phyloP scores from a whole-genome alignment of 441 rosid genomes.

The Adansonia madagascariensis region DNA sequence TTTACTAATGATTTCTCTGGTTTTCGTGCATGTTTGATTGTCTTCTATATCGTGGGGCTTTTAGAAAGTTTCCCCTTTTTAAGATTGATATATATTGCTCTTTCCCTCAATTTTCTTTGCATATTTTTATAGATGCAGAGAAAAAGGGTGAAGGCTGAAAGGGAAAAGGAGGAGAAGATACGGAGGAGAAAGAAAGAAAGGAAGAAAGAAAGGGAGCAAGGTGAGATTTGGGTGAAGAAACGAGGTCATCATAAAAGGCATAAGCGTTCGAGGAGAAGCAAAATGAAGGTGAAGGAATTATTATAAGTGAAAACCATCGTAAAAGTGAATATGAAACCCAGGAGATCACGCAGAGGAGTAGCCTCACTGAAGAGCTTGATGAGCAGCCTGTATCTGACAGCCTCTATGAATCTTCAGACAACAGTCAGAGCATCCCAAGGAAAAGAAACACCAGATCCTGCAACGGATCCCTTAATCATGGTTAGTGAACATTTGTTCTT shows the following conservation, averaged over 20 bases:
- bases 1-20: background rate
- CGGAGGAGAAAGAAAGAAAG: conserved; percentile 12
- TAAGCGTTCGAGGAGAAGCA: conserved; percentile 7
- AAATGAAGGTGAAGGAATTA: background rate
- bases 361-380: conserved; percentile 25
- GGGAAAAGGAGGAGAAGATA: conserved; percentile 18
- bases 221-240: background rate
- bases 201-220: conserved; percentile 20
- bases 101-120: background rate
- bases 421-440: conserved; percentile 1
- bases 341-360: conserved; percentile 11
- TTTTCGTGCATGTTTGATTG: background rate
- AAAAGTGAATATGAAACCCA: conserved; percentile 14
- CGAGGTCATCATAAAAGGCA: background rate
- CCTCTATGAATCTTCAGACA: conserved; percentile 33
- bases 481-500: background rate
- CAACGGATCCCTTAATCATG: background rate
- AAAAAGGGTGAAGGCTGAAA: conserved; percentile 23
- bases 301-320: background rate
- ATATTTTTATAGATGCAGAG: conserved; percentile 21
- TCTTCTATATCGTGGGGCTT: too few relatives aligned
- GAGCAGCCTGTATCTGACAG: conserved; percentile 4
- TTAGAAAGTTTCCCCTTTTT: too few relatives aligned
- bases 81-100: background rate
- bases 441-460: background rate